These are phyloP conservation scores for Mycena galericulata DNA, from an alignment of 768 basidiomycete genomes.

Conservation along the genomic window DNA sequence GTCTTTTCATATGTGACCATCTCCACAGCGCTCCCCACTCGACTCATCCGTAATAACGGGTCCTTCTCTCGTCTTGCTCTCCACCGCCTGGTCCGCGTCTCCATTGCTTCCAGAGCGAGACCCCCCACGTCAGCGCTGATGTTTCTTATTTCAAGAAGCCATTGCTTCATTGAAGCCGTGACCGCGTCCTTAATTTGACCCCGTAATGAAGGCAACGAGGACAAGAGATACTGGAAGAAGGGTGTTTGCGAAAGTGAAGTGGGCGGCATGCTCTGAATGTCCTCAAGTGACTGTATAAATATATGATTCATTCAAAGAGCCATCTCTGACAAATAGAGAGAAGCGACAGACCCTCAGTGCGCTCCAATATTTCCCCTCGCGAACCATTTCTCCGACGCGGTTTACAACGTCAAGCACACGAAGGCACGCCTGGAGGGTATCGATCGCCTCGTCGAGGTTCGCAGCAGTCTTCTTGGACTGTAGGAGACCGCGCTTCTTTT, in stretches of 20 bases:
- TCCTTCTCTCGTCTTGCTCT: constrained; percentile 87
- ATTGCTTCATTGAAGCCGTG: constrained; percentile 94
- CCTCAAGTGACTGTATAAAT: constrained; percentile 85
- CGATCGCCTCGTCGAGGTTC: constrained; percentile 97
- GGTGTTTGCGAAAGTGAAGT: constrained; percentile 92
- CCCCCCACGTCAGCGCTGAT: constrained; percentile 87
- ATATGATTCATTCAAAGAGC: constrained; percentile 46
- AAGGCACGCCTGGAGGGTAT: constrained; percentile 92
- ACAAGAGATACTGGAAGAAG: constrained; percentile 91
- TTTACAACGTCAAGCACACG: constrained; percentile 93
- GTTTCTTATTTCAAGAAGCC: constrained; percentile 95
- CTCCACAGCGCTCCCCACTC: constrained; percentile 93
- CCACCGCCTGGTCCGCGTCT: constrained; percentile 85
- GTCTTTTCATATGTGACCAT: constrained; percentile 92
- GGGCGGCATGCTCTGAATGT: constrained; percentile 91
- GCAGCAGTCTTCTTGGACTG: constrained; percentile 93
- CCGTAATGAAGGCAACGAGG: constrained; percentile 91
- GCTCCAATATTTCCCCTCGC: constrained; percentile 95
- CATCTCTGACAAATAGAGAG: constrained; percentile 45
- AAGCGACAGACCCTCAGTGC: constrained; percentile 85
- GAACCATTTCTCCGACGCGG: constrained; percentile 93
- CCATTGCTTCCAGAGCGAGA: constrained; percentile 92
- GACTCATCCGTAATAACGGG: constrained; percentile 76
- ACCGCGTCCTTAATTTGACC: constrained; percentile 93
- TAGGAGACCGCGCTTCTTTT: constrained; percentile 92